Evolutionary conservation across 1,284 basidiomycete genomes (phyloP), one percentile per base, ranked within the genome.

Genomic region (Tremellales sp.): DNA sequence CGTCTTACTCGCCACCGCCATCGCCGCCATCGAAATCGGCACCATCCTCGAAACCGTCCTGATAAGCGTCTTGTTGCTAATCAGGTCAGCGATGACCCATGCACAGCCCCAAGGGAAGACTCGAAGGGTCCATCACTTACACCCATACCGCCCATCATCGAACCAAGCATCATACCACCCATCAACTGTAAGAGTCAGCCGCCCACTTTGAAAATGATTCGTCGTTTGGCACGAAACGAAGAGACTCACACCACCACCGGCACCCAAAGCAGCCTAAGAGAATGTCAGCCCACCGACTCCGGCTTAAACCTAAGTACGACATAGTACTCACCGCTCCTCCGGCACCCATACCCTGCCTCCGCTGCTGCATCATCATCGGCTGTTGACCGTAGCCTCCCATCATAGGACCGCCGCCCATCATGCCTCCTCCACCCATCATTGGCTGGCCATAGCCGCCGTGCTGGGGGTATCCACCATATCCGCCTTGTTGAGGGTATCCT

Each of bases 151-250:
- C 46, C 25, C 21, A 70, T 68, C 63, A 68, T 67, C 39, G 68
- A 58, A 17, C 67, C 72, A 42, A 74, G 48, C 61, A 73, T 59
- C 71, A 74, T 72, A 40, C 72, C 72, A 36, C 72, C 71, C 25
- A 72, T 52, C 8, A 73, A 53, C 54, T 36, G 13, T 13, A 36
- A 4, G n/a, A n/a, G 33, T 36, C 33, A 36, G 33, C 19, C n/a
- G n/a, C n/a, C 50, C 49, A 2, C 13, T 13, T 15, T 22, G 4
- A 25, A 7, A 2, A 24, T 12, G 21, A 31, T 13, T 8, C 11
- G 11, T n/a, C 10, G 26, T n/a, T n/a, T 33, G 42, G 46, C 24
- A 44, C 46, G 3, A 41, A 31, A 26, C 48, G 40, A 17, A 49
- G 17, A 24, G 43, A 53, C 24, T 39, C 45, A 33, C 59, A 36